Conservation (phyloP, 2,329 filamentous ascomycete genomes). For the Fusarium pseudoanthophilum region DNA sequence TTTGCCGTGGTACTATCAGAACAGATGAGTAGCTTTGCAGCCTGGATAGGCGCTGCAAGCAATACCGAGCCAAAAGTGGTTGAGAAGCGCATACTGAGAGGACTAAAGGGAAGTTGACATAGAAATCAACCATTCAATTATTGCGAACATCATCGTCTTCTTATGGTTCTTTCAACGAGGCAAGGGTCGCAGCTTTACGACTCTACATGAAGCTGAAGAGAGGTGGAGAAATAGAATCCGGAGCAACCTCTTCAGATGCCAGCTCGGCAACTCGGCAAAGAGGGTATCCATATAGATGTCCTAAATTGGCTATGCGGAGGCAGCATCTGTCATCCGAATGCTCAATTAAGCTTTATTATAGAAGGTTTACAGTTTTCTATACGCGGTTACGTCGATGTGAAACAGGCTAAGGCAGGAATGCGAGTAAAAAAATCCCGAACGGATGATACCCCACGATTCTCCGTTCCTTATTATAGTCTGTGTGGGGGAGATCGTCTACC, state of each 20-base stretch:
- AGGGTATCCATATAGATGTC: neutral
- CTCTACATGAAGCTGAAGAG: neutral
- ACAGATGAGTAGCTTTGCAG: neutral
- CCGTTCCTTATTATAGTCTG: fast-evolving
- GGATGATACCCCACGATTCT: neutral
- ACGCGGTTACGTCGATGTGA: neutral
- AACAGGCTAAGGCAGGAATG: neutral
- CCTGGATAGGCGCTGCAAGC: neutral
- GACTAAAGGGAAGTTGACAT: fast-evolving
- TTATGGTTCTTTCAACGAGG: fast-evolving
- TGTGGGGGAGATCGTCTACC: neutral
- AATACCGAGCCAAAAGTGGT: neutral
- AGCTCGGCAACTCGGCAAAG: neutral
- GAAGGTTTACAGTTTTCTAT: neutral
- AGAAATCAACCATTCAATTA: fast-evolving
- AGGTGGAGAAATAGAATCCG: neutral
- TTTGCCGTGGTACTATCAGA: fast-evolving
- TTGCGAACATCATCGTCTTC: fast-evolving
- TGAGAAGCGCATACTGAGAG: neutral
- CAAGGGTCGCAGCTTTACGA: fast-evolving
- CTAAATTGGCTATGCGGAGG: neutral
- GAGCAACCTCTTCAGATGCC: neutral
- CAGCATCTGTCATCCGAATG: fast-evolving
- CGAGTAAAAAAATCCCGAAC: neutral
- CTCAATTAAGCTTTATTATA: neutral